Evolutionary conservation across 768 basidiomycete genomes (phyloP).

Genomic region (Pleurotus tuoliensis): DNA sequence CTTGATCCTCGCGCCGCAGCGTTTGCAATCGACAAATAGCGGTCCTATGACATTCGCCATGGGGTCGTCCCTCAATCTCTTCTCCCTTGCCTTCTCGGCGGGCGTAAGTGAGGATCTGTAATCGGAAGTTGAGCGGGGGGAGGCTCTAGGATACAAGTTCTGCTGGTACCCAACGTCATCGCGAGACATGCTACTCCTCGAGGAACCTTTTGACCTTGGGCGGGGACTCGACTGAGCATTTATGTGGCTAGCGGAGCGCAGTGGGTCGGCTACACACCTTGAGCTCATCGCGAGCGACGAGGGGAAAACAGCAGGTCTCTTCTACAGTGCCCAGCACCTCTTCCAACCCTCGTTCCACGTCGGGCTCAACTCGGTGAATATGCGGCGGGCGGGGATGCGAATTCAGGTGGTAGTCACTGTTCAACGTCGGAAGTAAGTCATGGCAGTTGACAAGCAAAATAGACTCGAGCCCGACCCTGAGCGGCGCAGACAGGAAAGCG

Average conservation of each 20-base stretch:
- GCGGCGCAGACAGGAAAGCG: neutral
- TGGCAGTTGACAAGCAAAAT: neutral
- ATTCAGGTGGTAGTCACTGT: neutral
- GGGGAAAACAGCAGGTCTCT: neutral
- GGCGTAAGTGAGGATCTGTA: slow-evolving; percentile 25
- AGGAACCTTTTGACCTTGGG: neutral
- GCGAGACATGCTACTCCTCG: slow-evolving; percentile 1
- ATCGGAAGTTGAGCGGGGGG: slow-evolving; percentile 5
- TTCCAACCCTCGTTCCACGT: neutral
- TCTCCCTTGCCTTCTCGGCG: slow-evolving; percentile 47
- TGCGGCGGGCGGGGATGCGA: neutral
- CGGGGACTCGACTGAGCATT: neutral
- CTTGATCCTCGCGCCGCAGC: slow-evolving; percentile 56
- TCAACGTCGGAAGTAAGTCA: slow-evolving; percentile 6
- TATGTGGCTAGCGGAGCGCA: too few relatives aligned
- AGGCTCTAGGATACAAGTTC: neutral
- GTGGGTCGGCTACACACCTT: slow-evolving; percentile 1
- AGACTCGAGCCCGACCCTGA: slow-evolving; percentile 18
- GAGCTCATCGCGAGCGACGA: slow-evolving; percentile 1
- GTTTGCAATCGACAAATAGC: slow-evolving; percentile 48
- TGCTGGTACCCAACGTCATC: neutral
- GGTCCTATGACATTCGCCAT: slow-evolving; percentile 49
- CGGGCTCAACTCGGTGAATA: neutral
- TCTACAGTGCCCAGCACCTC: too few relatives aligned
- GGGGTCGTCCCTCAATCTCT: slow-evolving; percentile 47